A percentile compares a stretch with the other conserved stretches of the same genome.
Conservation (phyloP, 495 filamentous ascomycete genomes). For the Paragyromitra xinjiangensis region DNA sequence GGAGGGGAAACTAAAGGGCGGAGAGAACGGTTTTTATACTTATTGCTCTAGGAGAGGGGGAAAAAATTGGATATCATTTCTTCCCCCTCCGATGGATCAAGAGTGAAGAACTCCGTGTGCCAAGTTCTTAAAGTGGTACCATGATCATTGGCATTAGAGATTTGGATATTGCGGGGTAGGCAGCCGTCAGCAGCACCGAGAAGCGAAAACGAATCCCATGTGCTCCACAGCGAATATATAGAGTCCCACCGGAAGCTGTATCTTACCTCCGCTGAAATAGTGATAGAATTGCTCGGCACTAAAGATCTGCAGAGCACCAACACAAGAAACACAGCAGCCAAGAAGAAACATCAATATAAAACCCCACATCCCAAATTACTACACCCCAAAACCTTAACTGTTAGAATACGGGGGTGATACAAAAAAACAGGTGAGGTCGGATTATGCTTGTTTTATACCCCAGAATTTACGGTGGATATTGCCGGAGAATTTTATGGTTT, state of each 20-base stretch:
- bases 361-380: not conserved
- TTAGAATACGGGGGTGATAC: not conserved
- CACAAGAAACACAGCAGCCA: not conserved
- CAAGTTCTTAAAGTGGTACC: not conserved
- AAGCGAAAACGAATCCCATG: too few relatives aligned
- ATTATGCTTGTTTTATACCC: slow-evolving; percentile 36
- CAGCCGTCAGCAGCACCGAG: not conserved
- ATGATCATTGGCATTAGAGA: not conserved
- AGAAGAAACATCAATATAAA: slow-evolving; percentile 6
- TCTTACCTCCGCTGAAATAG: not conserved
- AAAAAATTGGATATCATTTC: not conserved
- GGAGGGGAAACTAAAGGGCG: too few relatives aligned
- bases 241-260: not conserved
- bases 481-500: not conserved
- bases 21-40: slow-evolving; percentile 5
- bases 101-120: not conserved
- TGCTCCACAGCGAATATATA: not conserved
- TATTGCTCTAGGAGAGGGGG: not conserved
- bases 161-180: not conserved
- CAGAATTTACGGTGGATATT: not conserved
- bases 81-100: not conserved
- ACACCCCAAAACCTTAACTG: not conserved
- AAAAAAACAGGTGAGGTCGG: slow-evolving; percentile 6
- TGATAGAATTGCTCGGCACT: slow-evolving; percentile 6
- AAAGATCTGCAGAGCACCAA: slow-evolving; percentile 1